These are phyloP conservation scores for Xylariaceae sp. DNA, from an alignment of 2,329 filamentous ascomycete species.

Conservation along the genomic window DNA sequence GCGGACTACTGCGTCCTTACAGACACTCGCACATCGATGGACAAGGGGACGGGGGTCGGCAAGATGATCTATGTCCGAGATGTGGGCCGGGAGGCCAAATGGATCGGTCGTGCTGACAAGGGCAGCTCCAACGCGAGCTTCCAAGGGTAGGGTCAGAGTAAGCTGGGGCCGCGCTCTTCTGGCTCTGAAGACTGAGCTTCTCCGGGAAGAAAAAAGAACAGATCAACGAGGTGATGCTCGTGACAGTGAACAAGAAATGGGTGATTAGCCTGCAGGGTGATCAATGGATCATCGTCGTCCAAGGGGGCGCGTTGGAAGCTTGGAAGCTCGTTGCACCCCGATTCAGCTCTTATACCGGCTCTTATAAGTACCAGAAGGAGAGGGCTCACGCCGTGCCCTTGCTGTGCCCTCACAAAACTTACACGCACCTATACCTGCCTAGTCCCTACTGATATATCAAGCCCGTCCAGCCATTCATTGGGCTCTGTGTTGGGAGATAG, in stretches of 20 bases:
- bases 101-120: slow-evolving; percentile 17
- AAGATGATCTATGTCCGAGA: slow-evolving; percentile 31
- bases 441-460: no score
- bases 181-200: not conserved
- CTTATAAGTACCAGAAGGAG: not conserved
- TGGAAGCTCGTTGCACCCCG: not conserved
- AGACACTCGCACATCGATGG: no score
- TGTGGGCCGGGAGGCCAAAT: slow-evolving; percentile 15
- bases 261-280: not conserved
- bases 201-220: not conserved
- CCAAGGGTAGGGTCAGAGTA: not conserved
- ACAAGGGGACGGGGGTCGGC: slow-evolving; percentile 25
- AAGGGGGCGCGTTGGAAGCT: not conserved
- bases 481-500: no score
- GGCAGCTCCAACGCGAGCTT: not conserved
- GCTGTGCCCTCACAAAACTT: not conserved
- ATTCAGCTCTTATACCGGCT: not conserved
- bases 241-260: not conserved
- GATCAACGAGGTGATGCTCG: not conserved
- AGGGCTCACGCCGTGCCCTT: not conserved
- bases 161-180: no score
- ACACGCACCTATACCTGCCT: no score
- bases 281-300: not conserved
- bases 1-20: no score
- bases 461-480: no score